Evolutionary conservation across 2,329 filamentous ascomycete genomes (phyloP), one percentile per base, ranked within the genome.

Genomic region (Sporothrix pseudoabietina): DNA sequence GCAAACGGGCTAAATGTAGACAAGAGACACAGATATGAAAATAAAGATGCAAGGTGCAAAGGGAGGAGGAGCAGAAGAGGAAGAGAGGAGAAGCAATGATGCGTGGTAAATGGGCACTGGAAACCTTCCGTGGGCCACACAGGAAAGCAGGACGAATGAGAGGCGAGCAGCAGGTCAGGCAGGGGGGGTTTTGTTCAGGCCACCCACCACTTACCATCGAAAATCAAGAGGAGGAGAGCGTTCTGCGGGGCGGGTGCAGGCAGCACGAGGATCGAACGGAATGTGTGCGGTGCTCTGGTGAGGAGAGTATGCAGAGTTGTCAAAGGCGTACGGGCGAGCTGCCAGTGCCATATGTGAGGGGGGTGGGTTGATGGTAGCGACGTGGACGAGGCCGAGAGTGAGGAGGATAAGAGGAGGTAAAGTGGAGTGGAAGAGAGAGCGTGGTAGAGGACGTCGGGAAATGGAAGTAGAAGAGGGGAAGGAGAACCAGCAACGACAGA

Each of bases 181-280:
- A 69, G 47, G 47, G 44, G 39, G 39, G 41, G 10, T 8, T 68
- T 52, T 68, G 44, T 52, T 52, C 44, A 54, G 30, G 30, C 66
- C 26, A 26, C 61, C 32, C 61, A 19, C 69, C 22, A 71, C 69
- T 71, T 71, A 71, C 69, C 69, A 71, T 71, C 41, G 69, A 71
- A 52, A 66, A 22, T 35, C 44, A 68, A 69, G 9, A 57, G 10
- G 35, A 71, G 57, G 39, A 47, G 44, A 22, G 59, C 44, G 59
- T 63, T 71, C 69, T 63, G 69, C 69, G 69, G 69, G 69, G 55
- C 69, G 26, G 41, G 41, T 30, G 49, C 55, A 63, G 30, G 22
- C 41, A 71, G 69, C 69, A 71, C 69, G 69, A 59, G 39, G 39
- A 49, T 59, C 8, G 54, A 59, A 47, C 69, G 69, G 35, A 10